Evolutionary conservation across 108 stramenopile genomes (phyloP), one percentile per base, ranked within the genome.

Genomic region (Pseudonitzschia multistriata): DNA sequence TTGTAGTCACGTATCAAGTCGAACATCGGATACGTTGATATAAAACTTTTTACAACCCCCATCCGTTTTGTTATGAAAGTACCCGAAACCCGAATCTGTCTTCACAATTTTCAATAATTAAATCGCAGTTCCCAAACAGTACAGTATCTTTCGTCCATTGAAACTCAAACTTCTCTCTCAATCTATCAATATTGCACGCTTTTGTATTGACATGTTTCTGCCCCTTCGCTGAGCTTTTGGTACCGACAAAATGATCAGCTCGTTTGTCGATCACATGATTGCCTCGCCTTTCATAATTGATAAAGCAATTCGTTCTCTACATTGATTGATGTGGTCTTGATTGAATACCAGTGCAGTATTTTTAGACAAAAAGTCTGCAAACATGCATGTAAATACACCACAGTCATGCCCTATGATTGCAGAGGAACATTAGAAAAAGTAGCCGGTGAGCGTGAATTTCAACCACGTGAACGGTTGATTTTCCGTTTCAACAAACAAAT

Each of bases 311-410:
- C 91, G 79, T 56, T 92, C 83, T 42, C 94, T 72, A 54, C 90
- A 91, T 54, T 88, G 88, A 27, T 78, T 91, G 53, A 96, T 78
- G 53, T 91, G 88, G 5, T 80, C 65, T 71, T 96, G 94, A 52
- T 56, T 71, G 74, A 92, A 96, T 49, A 82, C 68, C 33, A 91
- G 64, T 6, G 90, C 81, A 48, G 85, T 84, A 56, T 91, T 88
- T 60, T 81, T 83, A 30, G 88, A 88, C 30, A 93, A 65, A 62
- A 90, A 93, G 59, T 96, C 94, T 17, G 81, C 77, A 72, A 91
- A 93, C 89, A 92, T 96, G 83, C 91, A 96, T 21, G 91, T 93
- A 68, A 96, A 96, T 2, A 96, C 94, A 39, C 94, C 94, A 67
- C 94, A 96, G 53, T 96, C 94, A 63, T 73, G 89, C 13, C 93